These are phyloP conservation scores for Alternaria burnsii DNA, from an alignment of 2,329 filamentous ascomycete genomes.

Conservation along the genomic window DNA sequence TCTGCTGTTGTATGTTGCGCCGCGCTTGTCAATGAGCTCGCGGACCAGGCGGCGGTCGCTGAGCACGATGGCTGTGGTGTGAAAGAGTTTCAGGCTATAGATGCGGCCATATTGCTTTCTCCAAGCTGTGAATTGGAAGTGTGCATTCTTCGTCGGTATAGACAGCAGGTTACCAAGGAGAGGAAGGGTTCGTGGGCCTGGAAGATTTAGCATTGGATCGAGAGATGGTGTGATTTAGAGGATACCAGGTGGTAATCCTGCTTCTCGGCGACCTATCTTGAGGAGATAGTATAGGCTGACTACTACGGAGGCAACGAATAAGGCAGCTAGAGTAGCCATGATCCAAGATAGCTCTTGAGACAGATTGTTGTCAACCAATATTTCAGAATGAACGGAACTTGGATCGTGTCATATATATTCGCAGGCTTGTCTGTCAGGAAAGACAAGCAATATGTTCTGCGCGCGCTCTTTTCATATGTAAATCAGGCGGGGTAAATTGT, in stretches of 20 bases:
- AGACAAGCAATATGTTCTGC: too few relatives aligned
- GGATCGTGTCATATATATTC: too few relatives aligned
- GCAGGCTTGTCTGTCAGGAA: too few relatives aligned
- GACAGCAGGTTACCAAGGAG: constrained; percentile 12
- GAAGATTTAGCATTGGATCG: neutral
- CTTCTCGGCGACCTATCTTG: constrained; percentile 2
- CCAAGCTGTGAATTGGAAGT: constrained; percentile 36
- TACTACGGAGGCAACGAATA: neutral
- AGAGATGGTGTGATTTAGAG: neutral
- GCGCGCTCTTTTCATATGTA: neutral
- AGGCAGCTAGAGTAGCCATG: neutral
- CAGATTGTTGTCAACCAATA: neutral
- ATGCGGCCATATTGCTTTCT: constrained; percentile 16
- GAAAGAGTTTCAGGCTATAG: constrained; percentile 16
- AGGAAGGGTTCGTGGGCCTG: constrained; percentile 11
- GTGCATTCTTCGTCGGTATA: constrained; percentile 8
- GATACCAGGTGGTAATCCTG: constrained; percentile 2
- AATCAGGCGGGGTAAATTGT: neutral
- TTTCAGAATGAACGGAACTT: neutral
- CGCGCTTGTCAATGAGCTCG: constrained; percentile 17
- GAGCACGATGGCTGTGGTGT: constrained; percentile 11
- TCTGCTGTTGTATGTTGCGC: constrained; percentile 10
- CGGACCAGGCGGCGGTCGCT: constrained; percentile 11
- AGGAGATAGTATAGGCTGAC: neutral
- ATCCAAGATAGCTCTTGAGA: neutral